Evolutionary conservation across 73 alveolate species (phyloP).

Genomic region (Stentor coeruleus): DNA sequence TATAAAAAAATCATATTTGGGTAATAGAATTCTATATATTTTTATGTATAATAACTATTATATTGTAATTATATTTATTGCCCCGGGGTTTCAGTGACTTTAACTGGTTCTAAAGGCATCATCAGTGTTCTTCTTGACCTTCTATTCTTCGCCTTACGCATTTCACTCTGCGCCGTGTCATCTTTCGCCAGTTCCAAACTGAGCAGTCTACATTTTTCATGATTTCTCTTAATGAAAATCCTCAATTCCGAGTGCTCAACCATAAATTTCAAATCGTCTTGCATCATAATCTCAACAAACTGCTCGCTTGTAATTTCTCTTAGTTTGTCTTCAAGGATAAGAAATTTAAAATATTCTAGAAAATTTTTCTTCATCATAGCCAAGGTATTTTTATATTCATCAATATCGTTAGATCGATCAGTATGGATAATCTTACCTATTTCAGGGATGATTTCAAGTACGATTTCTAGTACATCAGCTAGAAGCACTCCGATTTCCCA

Average conservation of each 20-base stretch:
- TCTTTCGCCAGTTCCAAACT: too few species aligned
- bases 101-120: too few species aligned
- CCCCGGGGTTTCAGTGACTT: too few species aligned
- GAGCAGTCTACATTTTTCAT: background rate
- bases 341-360: background rate
- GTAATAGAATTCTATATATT: too few species aligned
- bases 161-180: too few species aligned
- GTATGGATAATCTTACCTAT: background rate
- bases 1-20: too few species aligned
- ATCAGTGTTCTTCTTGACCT: too few species aligned
- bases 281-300: slow-evolving; percentile 6
- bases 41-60: too few species aligned
- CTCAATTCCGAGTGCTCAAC: background rate
- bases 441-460: background rate
- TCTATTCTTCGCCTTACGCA: too few species aligned
- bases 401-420: background rate
- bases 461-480: background rate
- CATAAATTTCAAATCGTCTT: background rate
- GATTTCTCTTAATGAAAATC: background rate
- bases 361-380: background rate
- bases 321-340: background rate
- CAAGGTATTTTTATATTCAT: background rate
- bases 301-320: background rate
- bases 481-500: background rate
- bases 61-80: too few species aligned